phyloP scores from a whole-genome alignment of 768 basidiomycete genomes.

The Phaeolepiota aurea region DNA sequence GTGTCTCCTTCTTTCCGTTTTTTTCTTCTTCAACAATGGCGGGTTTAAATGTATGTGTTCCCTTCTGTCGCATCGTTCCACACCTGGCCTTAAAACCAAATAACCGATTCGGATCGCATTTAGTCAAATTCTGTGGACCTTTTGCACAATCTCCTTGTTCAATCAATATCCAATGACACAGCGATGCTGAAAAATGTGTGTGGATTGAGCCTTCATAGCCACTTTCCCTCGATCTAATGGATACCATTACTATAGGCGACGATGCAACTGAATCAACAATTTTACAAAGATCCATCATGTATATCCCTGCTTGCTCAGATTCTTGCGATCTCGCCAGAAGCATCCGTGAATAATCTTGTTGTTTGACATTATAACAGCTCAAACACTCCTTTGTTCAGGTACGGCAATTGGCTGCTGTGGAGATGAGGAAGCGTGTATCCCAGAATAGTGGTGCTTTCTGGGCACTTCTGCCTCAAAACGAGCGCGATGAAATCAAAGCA shows the following conservation, averaged over 20 bases:
- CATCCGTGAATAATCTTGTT: slow-evolving; percentile 39
- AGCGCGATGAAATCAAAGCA: slow-evolving; percentile 78
- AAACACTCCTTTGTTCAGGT: slow-evolving; percentile 41
- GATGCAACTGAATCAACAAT: slow-evolving; percentile 82
- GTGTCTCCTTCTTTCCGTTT: slow-evolving; percentile 17
- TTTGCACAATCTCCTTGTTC: slow-evolving; percentile 78
- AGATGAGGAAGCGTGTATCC: slow-evolving; percentile 86
- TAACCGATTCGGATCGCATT: slow-evolving; percentile 8
- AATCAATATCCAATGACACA: slow-evolving; percentile 86
- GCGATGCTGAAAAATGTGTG: slow-evolving; percentile 81
- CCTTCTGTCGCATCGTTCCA: not conserved
- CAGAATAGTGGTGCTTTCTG: slow-evolving; percentile 79
- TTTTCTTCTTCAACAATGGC: slow-evolving; percentile 10
- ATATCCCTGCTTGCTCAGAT: slow-evolving; percentile 88
- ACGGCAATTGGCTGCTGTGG: slow-evolving; percentile 94
- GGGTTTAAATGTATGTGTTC: slow-evolving; percentile 42
- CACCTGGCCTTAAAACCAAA: not conserved
- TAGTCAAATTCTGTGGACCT: slow-evolving; percentile 71
- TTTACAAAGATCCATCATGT: slow-evolving; percentile 85
- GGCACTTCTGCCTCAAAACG: slow-evolving; percentile 56
- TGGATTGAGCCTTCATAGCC: slow-evolving; percentile 3
- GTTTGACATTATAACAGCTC: slow-evolving; percentile 5
- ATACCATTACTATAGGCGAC: slow-evolving; percentile 60
- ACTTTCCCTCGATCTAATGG: not conserved
- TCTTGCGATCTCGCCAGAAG: slow-evolving; percentile 76